Percentiles rank a stretch among this genome's conserved stretches.
phyloP scores from a whole-genome alignment of 2,329 filamentous ascomycete genomes.

The Diaporthe destruens region DNA sequence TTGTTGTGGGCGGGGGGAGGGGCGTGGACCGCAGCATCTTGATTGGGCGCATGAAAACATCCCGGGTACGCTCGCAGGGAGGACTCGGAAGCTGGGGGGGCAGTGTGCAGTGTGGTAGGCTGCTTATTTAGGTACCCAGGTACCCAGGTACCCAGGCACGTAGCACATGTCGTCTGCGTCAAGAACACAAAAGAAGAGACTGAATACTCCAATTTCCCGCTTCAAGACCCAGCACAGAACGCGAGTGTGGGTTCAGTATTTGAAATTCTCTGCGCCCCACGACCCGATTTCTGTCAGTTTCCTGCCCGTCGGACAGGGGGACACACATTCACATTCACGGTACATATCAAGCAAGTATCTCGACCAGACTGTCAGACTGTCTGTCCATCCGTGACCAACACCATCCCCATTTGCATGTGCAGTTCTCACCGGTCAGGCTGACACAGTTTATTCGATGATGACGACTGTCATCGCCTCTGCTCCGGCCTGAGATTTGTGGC shows the following conservation, averaged over 20 bases:
- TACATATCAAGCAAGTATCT: no score
- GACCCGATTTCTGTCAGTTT: neutral
- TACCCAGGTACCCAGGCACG: neutral
- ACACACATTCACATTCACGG: no score
- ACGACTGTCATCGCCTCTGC: neutral
- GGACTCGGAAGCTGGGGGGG: constrained; percentile 19
- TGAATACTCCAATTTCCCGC: constrained; percentile 1
- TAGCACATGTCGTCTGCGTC: neutral
- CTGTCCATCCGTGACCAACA: constrained; percentile 4
- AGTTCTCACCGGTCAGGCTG: constrained; percentile 2
- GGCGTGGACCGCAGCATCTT: neutral
- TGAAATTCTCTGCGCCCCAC: constrained; percentile 33
- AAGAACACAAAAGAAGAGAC: constrained; percentile 9
- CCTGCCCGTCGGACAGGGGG: no score
- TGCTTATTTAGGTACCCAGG: neutral
- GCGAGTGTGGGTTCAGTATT: constrained; percentile 19
- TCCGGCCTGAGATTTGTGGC: constrained; percentile 19
- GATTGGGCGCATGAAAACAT: constrained; percentile 30
- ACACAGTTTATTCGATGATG: constrained; percentile 28
- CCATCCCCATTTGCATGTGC: neutral
- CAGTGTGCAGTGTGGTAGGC: neutral
- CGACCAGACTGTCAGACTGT: constrained; percentile 2
- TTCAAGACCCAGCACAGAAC: neutral
- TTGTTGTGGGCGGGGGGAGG: constrained; percentile 21
- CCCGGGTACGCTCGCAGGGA: constrained; percentile 21